A percentile compares a stretch with the other conserved stretches of the same genome.
phyloP scores from a whole-genome alignment of 2,329 filamentous ascomycete species.

The Exophiala oligosperma region DNA sequence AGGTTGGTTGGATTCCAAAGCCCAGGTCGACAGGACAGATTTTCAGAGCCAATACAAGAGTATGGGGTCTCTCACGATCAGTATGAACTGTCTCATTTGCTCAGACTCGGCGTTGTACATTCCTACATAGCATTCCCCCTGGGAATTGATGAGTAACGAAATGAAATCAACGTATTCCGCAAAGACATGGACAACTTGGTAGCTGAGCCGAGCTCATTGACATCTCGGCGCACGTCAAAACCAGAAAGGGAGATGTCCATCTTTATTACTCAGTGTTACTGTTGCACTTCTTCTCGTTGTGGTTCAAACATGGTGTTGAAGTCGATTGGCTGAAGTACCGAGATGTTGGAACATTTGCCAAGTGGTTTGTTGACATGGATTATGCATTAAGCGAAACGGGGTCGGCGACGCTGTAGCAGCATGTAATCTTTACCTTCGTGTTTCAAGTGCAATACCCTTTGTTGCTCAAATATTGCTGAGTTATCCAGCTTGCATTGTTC shows the following conservation, averaged over 20 bases:
- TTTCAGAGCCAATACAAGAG: constrained; percentile 4
- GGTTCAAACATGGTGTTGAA: not conserved
- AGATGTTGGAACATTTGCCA: not conserved
- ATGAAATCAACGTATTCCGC: not conserved
- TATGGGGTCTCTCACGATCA: constrained; percentile 2
- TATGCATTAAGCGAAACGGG: constrained; percentile 6
- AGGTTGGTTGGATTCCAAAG: constrained; percentile 6
- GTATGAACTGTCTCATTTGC: constrained; percentile 1
- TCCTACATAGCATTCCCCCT: constrained; percentile 10
- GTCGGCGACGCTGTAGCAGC: constrained; percentile 2
- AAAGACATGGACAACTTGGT: not conserved
- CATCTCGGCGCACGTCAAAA: not conserved
- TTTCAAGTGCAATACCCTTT: constrained; percentile 4
- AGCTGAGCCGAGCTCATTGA: not conserved
- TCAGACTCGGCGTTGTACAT: constrained; percentile 13
- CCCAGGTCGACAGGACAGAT: constrained; percentile 18
- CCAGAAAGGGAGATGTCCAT: not conserved
- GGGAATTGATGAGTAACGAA: constrained; percentile 19
- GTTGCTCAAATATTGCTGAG: constrained; percentile 1
- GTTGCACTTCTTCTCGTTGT: too few species aligned
- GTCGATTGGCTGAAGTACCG: not conserved
- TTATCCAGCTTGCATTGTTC: constrained; percentile 11
- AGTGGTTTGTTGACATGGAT: constrained; percentile 20
- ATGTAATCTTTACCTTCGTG: constrained; percentile 14
- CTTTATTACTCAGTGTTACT: not conserved